These are phyloP conservation scores for Aspergillus puulaauensis DNA, from an alignment of 2,329 filamentous ascomycete species.

Conservation along the genomic window DNA sequence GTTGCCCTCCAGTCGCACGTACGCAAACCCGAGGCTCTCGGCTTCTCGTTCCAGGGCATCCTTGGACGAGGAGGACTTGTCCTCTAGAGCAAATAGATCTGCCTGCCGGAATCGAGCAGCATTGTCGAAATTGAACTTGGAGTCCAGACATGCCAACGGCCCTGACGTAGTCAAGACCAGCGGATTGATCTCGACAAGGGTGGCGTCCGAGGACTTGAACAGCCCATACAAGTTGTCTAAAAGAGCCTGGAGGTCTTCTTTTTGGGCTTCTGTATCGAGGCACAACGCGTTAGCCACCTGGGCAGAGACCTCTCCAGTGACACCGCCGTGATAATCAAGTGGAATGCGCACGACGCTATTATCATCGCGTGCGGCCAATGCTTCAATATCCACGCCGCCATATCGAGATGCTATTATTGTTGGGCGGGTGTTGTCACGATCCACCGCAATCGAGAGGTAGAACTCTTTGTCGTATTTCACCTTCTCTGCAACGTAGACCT, in stretches of 20 bases:
- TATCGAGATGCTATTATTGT: constrained; percentile 38
- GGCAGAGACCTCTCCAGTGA: too few species aligned
- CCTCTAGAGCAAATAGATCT: constrained; percentile 41
- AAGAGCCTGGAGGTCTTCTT: too few species aligned
- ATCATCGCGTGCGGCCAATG: too few species aligned
- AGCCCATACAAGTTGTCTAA: constrained; percentile 25
- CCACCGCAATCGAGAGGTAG: constrained; percentile 46
- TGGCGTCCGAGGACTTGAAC: constrained; percentile 51
- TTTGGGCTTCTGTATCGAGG: too few species aligned
- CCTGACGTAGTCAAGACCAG: constrained; percentile 32
- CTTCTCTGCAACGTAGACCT: constrained; percentile 40
- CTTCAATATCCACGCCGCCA: constrained; percentile 33
- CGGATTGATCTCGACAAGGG: constrained; percentile 45
- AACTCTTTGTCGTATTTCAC: constrained; percentile 34
- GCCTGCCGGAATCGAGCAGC: constrained; percentile 45
- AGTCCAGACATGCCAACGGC: constrained; percentile 35
- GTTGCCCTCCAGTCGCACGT: constrained; percentile 32
- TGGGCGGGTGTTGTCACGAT: constrained; percentile 43
- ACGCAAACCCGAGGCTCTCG: constrained; percentile 32
- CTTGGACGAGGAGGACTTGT: constrained; percentile 31
- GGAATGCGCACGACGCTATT: too few species aligned
- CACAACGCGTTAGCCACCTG: too few species aligned
- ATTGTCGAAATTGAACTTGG: constrained; percentile 51
- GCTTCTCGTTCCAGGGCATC: constrained; percentile 32
- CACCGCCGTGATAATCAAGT: too few species aligned